Conservation (phyloP, 1,284 basidiomycete species). For the Veloporphyrellus conicus region DNA sequence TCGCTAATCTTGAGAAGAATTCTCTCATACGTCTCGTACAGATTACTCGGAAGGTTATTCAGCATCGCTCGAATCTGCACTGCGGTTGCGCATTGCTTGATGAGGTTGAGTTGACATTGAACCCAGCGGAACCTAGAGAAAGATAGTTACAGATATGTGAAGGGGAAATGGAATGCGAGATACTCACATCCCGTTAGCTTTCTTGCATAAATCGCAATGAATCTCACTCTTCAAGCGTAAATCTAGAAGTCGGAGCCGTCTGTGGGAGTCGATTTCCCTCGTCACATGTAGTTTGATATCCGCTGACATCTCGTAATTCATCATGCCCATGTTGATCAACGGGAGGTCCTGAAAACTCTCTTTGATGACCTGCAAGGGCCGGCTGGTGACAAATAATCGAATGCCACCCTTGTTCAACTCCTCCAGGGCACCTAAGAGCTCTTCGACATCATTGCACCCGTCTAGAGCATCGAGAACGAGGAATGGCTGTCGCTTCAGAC, state of each 20-base stretch:
- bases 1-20: not conserved
- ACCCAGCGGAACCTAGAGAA: not conserved
- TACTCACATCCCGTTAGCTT: conserved; percentile 2
- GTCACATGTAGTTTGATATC: conserved; percentile 1
- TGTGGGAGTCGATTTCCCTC: conserved; percentile 1
- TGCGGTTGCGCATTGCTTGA: not conserved
- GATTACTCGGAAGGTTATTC: not conserved
- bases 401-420: not conserved
- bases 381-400: not conserved
- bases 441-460: conserved; percentile 1
- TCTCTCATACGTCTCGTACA: not conserved
- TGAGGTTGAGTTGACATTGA: not conserved
- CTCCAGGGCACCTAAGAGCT: not conserved
- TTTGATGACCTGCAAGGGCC: conserved; percentile 2
- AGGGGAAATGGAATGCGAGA: rapidly evolving
- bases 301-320: not conserved
- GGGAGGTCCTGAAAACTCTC: not conserved
- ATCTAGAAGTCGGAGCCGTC: not conserved
- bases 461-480: not conserved
- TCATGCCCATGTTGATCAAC: not conserved
- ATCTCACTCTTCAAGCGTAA: conserved; percentile 1
- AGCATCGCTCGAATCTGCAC: not conserved
- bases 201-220: not conserved
- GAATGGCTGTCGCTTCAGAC: not conserved
- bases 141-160: not conserved